Conservation (phyloP, 2,329 filamentous ascomycete genomes). For the Alternaria triticimaculans region DNA sequence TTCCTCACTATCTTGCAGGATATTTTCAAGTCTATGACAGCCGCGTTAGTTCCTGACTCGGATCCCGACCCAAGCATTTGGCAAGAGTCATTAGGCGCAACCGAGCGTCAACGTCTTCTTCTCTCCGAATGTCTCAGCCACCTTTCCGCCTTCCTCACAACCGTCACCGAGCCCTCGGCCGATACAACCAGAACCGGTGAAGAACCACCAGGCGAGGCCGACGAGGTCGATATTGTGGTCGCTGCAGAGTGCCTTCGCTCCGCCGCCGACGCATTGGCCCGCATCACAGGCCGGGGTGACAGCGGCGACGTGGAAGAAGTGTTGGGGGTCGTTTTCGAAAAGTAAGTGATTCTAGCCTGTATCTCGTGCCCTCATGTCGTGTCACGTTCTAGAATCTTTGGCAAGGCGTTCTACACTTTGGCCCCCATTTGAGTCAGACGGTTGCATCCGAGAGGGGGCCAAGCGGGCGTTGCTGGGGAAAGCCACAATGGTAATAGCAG, state of each 20-base stretch:
- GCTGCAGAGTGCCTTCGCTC: slow-evolving; percentile 84
- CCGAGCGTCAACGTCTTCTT: slow-evolving; percentile 84
- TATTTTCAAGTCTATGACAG: slow-evolving; percentile 74
- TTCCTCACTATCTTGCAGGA: slow-evolving; percentile 72
- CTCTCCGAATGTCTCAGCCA: slow-evolving; percentile 74
- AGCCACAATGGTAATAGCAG: slow-evolving; percentile 33
- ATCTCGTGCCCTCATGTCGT: background rate
- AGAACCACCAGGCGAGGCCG: slow-evolving; percentile 11
- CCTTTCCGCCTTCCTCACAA: slow-evolving; percentile 74
- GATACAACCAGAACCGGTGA: slow-evolving; percentile 5
- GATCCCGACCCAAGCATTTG: slow-evolving; percentile 69
- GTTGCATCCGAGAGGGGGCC: slow-evolving; percentile 5
- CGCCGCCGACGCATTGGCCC: slow-evolving; percentile 59
- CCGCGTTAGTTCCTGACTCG: slow-evolving; percentile 52
- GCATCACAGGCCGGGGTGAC: slow-evolving; percentile 86
- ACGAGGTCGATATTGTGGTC: slow-evolving; percentile 80
- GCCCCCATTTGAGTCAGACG: slow-evolving; percentile 9
- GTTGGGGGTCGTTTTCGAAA: slow-evolving; percentile 95
- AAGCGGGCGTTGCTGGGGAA: slow-evolving; percentile 6
- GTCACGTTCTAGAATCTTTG: slow-evolving; percentile 3
- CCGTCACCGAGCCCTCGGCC: slow-evolving; percentile 51
- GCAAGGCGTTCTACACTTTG: slow-evolving; percentile 6
- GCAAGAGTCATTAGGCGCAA: slow-evolving; percentile 87
- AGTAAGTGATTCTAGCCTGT: slow-evolving; percentile 63
- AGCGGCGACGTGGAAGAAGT: slow-evolving; percentile 93